Percentiles rank a stretch among this genome's conserved stretches.
Conservation (phyloP, 805 yeast genomes). For the Tetrapisispora phaffii region DNA sequence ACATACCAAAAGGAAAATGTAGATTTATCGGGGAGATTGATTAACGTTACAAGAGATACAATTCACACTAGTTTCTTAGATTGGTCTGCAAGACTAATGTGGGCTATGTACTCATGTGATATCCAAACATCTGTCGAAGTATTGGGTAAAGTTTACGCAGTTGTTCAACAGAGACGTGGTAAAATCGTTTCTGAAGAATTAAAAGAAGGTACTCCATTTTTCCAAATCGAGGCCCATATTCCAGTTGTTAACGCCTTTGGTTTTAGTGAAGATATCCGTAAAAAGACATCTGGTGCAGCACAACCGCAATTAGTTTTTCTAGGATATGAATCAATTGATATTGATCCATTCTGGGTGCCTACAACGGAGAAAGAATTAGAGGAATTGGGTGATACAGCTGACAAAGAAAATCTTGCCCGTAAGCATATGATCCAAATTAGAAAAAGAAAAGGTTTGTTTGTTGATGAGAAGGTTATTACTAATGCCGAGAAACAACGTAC, state of each 20-base stretch:
- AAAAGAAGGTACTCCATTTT: conserved; percentile 97
- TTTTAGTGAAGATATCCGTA: conserved; percentile 87
- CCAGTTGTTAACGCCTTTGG: conserved; percentile 98
- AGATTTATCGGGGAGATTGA: conserved; percentile 59
- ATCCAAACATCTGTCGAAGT: conserved; percentile 93
- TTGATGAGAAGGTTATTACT: conserved; percentile 81
- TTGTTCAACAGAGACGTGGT: conserved; percentile 83
- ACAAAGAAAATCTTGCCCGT: conserved; percentile 83
- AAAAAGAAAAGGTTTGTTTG: conserved; percentile 77
- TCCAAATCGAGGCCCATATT: conserved; percentile 70
- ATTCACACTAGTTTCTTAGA: conserved; percentile 62
- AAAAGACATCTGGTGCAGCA: conserved; percentile 92
- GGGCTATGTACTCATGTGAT: conserved; percentile 91
- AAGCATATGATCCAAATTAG: conserved; percentile 75
- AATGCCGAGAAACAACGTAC: conserved; percentile 94
- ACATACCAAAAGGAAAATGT: conserved; percentile 28
- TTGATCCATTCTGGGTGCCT: conserved; percentile 99
- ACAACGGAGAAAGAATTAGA: conserved; percentile 94
- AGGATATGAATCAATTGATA: conserved; percentile 77
- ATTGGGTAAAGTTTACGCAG: conserved; percentile 89
- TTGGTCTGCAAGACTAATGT: conserved; percentile 82
- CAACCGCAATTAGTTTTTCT: conserved; percentile 88
- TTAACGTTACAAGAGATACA: conserved; percentile 60
- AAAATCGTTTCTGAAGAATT: conserved; percentile 80
- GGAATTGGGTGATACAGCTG: conserved; percentile 86